These are phyloP conservation scores for Amanita pallidorosea DNA, from an alignment of 768 basidiomycete genomes.

Conservation along the genomic window DNA sequence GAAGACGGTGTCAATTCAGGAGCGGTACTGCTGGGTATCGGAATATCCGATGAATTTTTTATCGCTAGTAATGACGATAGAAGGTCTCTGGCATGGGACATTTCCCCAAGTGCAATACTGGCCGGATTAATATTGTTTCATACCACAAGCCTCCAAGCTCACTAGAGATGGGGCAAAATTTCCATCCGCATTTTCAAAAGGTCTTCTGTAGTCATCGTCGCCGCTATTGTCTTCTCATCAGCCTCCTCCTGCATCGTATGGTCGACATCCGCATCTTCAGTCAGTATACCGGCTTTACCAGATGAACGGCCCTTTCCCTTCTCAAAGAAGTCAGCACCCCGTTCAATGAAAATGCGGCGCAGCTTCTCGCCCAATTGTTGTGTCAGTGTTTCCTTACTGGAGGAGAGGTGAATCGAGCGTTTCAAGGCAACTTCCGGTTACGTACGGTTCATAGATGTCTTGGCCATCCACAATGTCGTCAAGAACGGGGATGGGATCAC, in stretches of 20 bases:
- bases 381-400: slow-evolving; percentile 44
- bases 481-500: slow-evolving; percentile 48
- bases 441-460: slow-evolving; percentile 65
- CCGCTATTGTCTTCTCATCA: slow-evolving; percentile 17
- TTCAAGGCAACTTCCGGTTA: slow-evolving; percentile 8
- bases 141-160: slow-evolving; percentile 20
- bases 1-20: slow-evolving; percentile 12
- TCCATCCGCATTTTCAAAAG: slow-evolving; percentile 64
- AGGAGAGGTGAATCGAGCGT: slow-evolving; percentile 9
- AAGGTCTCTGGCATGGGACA: slow-evolving; percentile 67
- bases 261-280: slow-evolving; percentile 1
- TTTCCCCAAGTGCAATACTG: slow-evolving; percentile 71
- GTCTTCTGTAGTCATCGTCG: slow-evolving; percentile 65
- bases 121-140: slow-evolving; percentile 7
- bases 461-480: slow-evolving; percentile 67
- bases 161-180: slow-evolving; percentile 65
- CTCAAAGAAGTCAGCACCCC: slow-evolving; percentile 71
- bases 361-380: slow-evolving; percentile 56
- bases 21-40: slow-evolving; percentile 6
- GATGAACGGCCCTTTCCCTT: slow-evolving; percentile 8
- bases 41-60: slow-evolving; percentile 14
- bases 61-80: slow-evolving; percentile 46
- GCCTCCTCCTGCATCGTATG: slow-evolving; percentile 15
- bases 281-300: slow-evolving; percentile 6
- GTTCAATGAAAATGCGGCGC: slow-evolving; percentile 59